Base-by-base conservation (phyloP, 139 green algal species). In the Asterochloris sp. region DNA sequence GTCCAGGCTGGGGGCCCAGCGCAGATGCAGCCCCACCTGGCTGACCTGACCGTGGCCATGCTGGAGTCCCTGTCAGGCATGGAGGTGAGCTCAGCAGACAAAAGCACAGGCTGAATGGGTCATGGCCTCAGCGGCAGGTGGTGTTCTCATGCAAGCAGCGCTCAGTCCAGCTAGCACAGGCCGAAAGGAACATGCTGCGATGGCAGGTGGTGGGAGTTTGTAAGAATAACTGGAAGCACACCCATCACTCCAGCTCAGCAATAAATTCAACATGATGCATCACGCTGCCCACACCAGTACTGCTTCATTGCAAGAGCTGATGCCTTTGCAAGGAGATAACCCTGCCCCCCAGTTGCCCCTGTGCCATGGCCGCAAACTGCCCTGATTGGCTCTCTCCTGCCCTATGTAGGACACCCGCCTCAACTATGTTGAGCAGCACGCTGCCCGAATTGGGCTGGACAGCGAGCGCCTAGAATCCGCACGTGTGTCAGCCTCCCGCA, bases 1-100 rank as follows among this genome's bases (percentile, higher is more conserved):
- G 86, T 90, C 29, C 84, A 88, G 62, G 63, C 82, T n/a, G 88
- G 90, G 9, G 81, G 83, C 11, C 75, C 89, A 0, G 77, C 74
- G 11, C 83, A 89, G 28, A 82, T 96, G 64, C 85, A 84, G 67
- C 85, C 86, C 12, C 87, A 95, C 82, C 87, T 95, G 82, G 77
- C 88, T 10, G 79, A 88, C 28, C 85, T 99, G 60, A 91, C 94
- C 19, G 83, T 90, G 0, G 81, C 89, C 10, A 87, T 99, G 89
- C 92, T 99, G 80, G 96, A 99, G 88, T 87, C 85, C 17, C 92
- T 98, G 29, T 94, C 88, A 64, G 86, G 79, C 11, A 87, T 98
- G 84, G 95, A 98, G 88, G 92, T 94, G 63, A 26, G 73, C 54
- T 21, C 11, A 60, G 69, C 27, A 54, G 38, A 54, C 38, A 54